Evolutionary conservation across 495 filamentous ascomycete genomes (phyloP).

Genomic region (Parmelia sp.): DNA sequence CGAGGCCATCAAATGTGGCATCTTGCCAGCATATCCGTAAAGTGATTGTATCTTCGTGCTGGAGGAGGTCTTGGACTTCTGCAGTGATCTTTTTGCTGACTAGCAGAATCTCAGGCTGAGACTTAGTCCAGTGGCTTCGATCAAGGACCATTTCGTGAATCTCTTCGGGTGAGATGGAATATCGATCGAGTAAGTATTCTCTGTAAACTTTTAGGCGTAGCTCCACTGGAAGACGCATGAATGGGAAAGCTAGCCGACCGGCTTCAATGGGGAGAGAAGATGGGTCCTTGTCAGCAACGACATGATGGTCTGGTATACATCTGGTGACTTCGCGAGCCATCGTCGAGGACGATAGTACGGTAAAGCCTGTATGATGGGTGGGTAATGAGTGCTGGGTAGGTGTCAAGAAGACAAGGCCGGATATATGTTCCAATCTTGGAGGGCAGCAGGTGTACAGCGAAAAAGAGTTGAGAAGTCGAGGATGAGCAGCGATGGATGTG

Average conservation of each 20-base stretch:
- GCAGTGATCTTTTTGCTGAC: not conserved
- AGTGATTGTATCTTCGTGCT: not conserved
- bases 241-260: not conserved
- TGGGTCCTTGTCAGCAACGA: not conserved
- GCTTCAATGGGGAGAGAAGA: not conserved
- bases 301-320: not conserved
- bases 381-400: not conserved
- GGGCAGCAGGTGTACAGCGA: too few relatives aligned
- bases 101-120: not conserved
- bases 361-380: not conserved
- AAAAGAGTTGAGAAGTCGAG: too few relatives aligned
- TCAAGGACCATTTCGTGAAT: not conserved
- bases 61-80: not conserved
- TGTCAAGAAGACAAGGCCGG: not conserved
- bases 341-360: not conserved
- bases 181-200: not conserved
- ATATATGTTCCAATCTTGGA: too few relatives aligned
- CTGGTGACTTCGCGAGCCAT: not conserved
- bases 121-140: not conserved
- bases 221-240: not conserved
- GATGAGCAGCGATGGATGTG: too few relatives aligned
- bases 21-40: not conserved
- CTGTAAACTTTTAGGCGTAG: not conserved
- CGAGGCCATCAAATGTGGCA: not conserved
- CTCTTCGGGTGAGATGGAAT: not conserved